Evolutionary conservation across 2,329 filamentous ascomycete species (phyloP).

Genomic region (Arthrobotrys iridis): DNA sequence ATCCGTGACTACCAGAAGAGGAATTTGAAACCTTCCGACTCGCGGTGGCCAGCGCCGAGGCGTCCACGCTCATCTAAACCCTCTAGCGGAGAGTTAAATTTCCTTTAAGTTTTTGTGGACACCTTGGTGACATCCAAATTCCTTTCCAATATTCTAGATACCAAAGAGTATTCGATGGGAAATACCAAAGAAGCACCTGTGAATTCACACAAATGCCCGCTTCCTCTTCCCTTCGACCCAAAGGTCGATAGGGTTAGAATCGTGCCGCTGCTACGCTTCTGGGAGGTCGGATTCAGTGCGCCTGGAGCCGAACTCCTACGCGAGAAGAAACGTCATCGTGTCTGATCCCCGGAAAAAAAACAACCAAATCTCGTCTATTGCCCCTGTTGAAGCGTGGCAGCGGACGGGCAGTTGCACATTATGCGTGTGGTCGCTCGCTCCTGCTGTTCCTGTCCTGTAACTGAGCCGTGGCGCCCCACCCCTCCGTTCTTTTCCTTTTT

Average conservation of each 20-base stretch:
- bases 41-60: slow-evolving; percentile 50
- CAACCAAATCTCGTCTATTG: slow-evolving; percentile 54
- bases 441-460: slow-evolving; percentile 53
- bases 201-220: slow-evolving; percentile 17
- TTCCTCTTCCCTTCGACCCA: not conserved
- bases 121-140: slow-evolving; percentile 21
- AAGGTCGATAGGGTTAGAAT: slow-evolving; percentile 14
- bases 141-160: slow-evolving; percentile 3
- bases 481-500: slow-evolving; percentile 38
- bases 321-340: slow-evolving; percentile 55
- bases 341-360: slow-evolving; percentile 53
- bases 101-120: slow-evolving; percentile 32
- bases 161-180: slow-evolving; percentile 2
- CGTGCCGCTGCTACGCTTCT: slow-evolving; percentile 17
- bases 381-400: slow-evolving; percentile 55
- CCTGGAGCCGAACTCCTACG: slow-evolving; percentile 54
- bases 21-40: slow-evolving; percentile 49
- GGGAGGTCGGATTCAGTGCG: slow-evolving; percentile 37
- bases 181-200: slow-evolving; percentile 1
- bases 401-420: slow-evolving; percentile 55
- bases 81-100: slow-evolving; percentile 54
- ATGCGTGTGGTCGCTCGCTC: slow-evolving; percentile 53
- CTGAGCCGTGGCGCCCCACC: slow-evolving; percentile 42
- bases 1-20: slow-evolving; percentile 28
- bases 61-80: slow-evolving; percentile 21